Percentiles rank a stretch among this genome's conserved stretches.
Evolutionary conservation across 2,329 filamentous ascomycete species (phyloP).

Genomic region (Elsinoe australis): DNA sequence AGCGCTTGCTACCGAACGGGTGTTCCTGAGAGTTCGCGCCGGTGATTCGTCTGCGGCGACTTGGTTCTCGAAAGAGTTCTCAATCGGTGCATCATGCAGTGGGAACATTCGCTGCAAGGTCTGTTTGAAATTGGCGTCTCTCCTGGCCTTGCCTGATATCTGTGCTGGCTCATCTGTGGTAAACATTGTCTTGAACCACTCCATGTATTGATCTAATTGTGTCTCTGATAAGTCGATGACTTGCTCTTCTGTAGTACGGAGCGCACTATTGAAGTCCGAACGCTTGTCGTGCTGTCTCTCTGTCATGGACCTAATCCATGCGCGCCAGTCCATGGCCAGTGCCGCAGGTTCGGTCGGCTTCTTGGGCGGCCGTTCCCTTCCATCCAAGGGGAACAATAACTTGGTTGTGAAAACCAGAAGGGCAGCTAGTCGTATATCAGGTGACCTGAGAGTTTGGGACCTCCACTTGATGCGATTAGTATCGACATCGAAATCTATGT

Average conservation of each 20-base stretch:
- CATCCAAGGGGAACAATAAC: constrained; percentile 67
- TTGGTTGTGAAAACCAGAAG: constrained; percentile 71
- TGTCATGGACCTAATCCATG: constrained; percentile 47
- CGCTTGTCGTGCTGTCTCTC: constrained; percentile 20
- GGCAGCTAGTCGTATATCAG: constrained; percentile 66
- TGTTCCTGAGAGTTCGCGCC: constrained; percentile 23
- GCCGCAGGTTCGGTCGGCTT: constrained; percentile 50
- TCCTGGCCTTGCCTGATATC: constrained; percentile 25
- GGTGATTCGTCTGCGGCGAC: not conserved
- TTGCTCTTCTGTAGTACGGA: constrained; percentile 53
- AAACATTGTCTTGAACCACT: constrained; percentile 68
- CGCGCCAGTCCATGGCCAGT: constrained; percentile 61
- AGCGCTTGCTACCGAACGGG: constrained; percentile 38
- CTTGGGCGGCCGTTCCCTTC: constrained; percentile 43
- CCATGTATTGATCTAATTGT: constrained; percentile 66
- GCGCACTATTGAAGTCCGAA: constrained; percentile 38
- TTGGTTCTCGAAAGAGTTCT: not conserved
- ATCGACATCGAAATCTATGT: constrained; percentile 50
- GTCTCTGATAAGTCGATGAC: constrained; percentile 53
- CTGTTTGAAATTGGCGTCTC: constrained; percentile 35
- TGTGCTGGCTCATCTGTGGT: constrained; percentile 40
- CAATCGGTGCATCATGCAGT: constrained; percentile 7
- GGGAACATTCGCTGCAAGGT: constrained; percentile 40
- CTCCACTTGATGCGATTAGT: constrained; percentile 28
- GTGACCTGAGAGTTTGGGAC: constrained; percentile 51